Conservation (phyloP, 2,329 filamentous ascomycete species). For the Alternaria solani region DNA sequence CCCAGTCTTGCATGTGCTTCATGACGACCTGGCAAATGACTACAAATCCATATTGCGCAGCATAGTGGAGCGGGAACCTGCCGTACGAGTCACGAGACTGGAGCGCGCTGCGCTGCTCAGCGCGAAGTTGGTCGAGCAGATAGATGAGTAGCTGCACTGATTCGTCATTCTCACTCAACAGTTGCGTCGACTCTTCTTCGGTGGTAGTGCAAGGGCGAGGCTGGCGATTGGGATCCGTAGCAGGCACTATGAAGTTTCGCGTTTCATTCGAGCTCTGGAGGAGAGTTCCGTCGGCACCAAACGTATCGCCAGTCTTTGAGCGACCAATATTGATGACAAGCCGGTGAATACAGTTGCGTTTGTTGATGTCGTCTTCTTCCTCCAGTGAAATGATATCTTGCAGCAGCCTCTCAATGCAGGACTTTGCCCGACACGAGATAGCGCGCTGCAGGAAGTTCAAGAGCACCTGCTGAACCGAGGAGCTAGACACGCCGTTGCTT, state of each 20-base stretch:
- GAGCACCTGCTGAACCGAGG: conserved; percentile 71
- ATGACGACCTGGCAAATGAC: conserved; percentile 89
- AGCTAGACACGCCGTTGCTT: conserved; percentile 56
- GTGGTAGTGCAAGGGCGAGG: conserved; percentile 69
- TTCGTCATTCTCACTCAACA: conserved; percentile 74
- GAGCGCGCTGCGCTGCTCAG: conserved; percentile 73
- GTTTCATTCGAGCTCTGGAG: conserved; percentile 62
- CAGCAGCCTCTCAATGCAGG: conserved; percentile 76
- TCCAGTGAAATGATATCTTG: conserved; percentile 74
- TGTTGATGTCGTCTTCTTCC: conserved; percentile 91
- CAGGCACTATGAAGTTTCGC: conserved; percentile 80
- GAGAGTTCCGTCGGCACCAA: conserved; percentile 60
- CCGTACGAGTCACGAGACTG: conserved; percentile 78
- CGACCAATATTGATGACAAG: conserved; percentile 91
- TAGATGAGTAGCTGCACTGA: conserved; percentile 72
- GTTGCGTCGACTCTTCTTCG: conserved; percentile 67
- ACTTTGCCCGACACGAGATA: conserved; percentile 73
- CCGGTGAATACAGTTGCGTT: conserved; percentile 90
- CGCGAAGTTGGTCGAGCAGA: conserved; percentile 72
- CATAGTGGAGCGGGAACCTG: conserved; percentile 88
- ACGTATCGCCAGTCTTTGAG: conserved; percentile 65
- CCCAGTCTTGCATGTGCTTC: conserved; percentile 87
- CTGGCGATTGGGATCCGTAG: conserved; percentile 70
- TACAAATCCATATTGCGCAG: conserved; percentile 92
- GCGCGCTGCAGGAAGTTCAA: conserved; percentile 80